phyloP scores from a whole-genome alignment of 2,329 filamentous ascomycete genomes.

The Aspergillus sp. region DNA sequence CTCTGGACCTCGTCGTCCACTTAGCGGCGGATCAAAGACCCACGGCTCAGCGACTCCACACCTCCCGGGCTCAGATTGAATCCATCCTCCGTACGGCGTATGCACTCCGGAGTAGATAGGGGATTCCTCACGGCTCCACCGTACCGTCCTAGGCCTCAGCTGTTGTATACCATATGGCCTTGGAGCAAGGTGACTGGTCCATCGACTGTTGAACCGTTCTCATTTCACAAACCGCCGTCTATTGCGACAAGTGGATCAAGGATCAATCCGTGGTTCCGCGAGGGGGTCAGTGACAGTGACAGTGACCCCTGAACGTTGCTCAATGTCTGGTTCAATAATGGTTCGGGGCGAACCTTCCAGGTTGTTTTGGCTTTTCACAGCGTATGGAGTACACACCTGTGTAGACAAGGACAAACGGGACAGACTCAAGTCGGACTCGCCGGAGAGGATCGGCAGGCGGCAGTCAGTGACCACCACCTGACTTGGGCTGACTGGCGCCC shows the following conservation, averaged over 20 bases:
- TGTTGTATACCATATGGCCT: constrained; percentile 6
- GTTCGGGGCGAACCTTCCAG: constrained; percentile 30
- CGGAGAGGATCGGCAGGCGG: constrained; percentile 13
- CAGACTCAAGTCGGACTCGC: constrained; percentile 18
- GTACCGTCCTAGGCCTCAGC: constrained; percentile 18
- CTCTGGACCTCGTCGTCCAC: constrained; percentile 12
- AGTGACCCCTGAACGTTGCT: neutral
- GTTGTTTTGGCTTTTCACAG: neutral
- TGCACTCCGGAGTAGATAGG: neutral
- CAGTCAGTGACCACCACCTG: constrained; percentile 25
- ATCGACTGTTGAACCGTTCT: neutral
- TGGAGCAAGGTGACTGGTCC: constrained; percentile 12
- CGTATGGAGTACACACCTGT: too few species aligned
- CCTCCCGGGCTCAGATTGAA: neutral
- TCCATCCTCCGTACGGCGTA: constrained; percentile 2
- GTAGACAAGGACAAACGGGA: too few species aligned
- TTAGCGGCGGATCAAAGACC: constrained; percentile 28
- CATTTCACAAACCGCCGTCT: constrained; percentile 8
- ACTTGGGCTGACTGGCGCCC: constrained; percentile 13
- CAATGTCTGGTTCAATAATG: constrained; percentile 13
- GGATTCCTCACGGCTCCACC: neutral
- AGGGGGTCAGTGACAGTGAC: neutral
- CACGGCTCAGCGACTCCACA: constrained; percentile 25
- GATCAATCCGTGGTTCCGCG: neutral
- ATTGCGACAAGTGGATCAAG: constrained; percentile 4